Evolutionary conservation across 2,329 filamentous ascomycete genomes (phyloP), one percentile per base, ranked within the genome.

Genomic region (Penicillium expansum): DNA sequence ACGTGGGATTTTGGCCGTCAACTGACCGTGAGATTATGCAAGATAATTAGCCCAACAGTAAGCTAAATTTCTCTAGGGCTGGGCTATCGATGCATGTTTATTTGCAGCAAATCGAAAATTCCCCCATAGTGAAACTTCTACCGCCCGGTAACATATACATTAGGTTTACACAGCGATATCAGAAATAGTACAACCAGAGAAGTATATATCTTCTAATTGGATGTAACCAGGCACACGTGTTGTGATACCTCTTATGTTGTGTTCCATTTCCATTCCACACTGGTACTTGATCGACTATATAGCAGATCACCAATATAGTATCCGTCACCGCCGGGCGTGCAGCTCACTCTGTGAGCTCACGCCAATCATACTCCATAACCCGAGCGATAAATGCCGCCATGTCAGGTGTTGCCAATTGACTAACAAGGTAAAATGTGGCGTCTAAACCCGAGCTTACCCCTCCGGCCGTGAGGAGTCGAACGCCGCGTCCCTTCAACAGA

Each of bases 391-490:
- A 89, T 57, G 86, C 83, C 61, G 91, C 90, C 58, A 86, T 82
- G 52, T 90, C 89, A 69, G 91, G 86, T 59, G 86, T 89, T 48
- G 93, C 90, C 74, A 95, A 78, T 65, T 91, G 90, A 75, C 88
- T 89, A 74, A 95, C 87, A 71, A 96, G 82, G 79, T 96, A 94
- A 78, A 95, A 78, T 65, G 88, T 82, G 54, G 91, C 91, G 80
- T 96, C 91, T 54, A 95, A 80, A 71, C 91, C 91, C 75, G 88
- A 86, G 71, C 86, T 88, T 65, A 91, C 81, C 63, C 91, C 91
- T 64, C 90, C 90, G 63, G 85, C 84, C 62, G 91, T 96, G 69
- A 96, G 86, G 63, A 96, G 87, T 62, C 90, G 77, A 73, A 87
- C 77, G 20, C 84, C 83, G 60, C 82, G 81, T 8, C 60, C 57